These are phyloP conservation scores for Apiotrichum porosum DNA, from an alignment of 1,284 basidiomycete species.

Conservation along the genomic window DNA sequence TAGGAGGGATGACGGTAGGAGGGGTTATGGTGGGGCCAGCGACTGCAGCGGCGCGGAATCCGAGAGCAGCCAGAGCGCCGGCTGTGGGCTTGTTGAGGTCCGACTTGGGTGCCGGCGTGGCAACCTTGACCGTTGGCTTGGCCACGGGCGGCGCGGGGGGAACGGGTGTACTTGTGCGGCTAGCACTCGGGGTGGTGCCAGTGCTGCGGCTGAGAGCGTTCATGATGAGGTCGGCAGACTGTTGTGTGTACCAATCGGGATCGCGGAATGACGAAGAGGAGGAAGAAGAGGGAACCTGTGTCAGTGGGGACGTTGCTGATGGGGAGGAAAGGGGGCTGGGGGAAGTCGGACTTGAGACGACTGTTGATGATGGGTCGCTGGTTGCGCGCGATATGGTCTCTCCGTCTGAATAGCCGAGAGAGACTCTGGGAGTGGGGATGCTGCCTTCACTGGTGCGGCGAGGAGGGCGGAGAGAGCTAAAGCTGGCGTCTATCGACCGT, in stretches of 20 bases:
- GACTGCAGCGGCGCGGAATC: constrained; percentile 28
- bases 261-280: too few relatives aligned
- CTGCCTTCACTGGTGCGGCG: too few relatives aligned
- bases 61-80: constrained; percentile 38
- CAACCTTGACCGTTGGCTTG: not conserved
- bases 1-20: not conserved
- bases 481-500: too few relatives aligned
- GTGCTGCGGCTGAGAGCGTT: constrained; percentile 7
- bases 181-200: not conserved
- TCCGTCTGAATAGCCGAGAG: not conserved
- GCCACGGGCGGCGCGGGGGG: not conserved
- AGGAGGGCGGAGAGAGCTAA: too few relatives aligned
- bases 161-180: not conserved
- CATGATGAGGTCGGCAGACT: constrained; percentile 17
- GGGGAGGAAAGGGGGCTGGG: too few relatives aligned
- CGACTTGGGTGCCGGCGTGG: not conserved
- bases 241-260: constrained; percentile 1
- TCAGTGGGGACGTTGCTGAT: constrained; percentile 4
- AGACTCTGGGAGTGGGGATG: too few relatives aligned
- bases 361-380: not conserved
- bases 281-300: constrained; percentile 19
- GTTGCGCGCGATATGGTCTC: not conserved
- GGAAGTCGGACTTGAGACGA: not conserved
- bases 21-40: constrained; percentile 17
- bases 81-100: constrained; percentile 14